Percentiles rank a stretch among this genome's conserved stretches.
Conservation (phyloP, 2,329 filamentous ascomycete genomes). For the Aspergillus cejpii region DNA sequence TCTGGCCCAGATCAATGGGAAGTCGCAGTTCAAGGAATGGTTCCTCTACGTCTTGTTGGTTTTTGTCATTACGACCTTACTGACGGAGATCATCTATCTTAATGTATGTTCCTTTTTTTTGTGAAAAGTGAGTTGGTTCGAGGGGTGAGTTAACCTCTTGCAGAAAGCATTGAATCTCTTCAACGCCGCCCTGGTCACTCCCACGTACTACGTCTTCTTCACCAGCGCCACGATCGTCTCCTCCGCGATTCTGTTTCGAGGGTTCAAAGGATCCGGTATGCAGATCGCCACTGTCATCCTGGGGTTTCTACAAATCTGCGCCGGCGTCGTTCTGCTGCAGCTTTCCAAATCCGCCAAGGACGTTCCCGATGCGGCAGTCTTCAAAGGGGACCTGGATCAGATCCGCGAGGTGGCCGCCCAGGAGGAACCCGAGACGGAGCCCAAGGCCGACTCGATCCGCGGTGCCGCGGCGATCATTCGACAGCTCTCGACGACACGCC, state of each 20-base stretch:
- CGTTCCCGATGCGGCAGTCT: conserved; percentile 86
- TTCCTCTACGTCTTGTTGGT: conserved; percentile 88
- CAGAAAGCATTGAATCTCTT: conserved; percentile 98
- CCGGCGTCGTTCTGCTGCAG: conserved; percentile 84
- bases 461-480: conserved; percentile 83
- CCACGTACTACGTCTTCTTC: conserved; percentile 98
- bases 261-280: conserved; percentile 78
- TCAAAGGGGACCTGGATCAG: conserved; percentile 88
- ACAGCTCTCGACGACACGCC: conserved; percentile 66
- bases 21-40: conserved; percentile 92
- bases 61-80: conserved; percentile 79
- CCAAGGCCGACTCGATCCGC: conserved; percentile 91
- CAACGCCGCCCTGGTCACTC: conserved; percentile 93
- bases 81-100: conserved; percentile 91
- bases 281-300: conserved; percentile 84
- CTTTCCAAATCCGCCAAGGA: conserved; percentile 98
- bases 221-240: conserved; percentile 93
- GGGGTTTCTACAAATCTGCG: conserved; percentile 89
- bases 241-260: conserved; percentile 83
- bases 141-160: conserved; percentile 10
- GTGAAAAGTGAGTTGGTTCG: background rate
- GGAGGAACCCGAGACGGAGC: conserved; percentile 91
- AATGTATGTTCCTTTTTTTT: conserved; percentile 61
- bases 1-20: conserved; percentile 73
- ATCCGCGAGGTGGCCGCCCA: conserved; percentile 92